A percentile compares a stretch with the other conserved stretches of the same genome.
Conservation (phyloP, 2,329 filamentous ascomycete genomes). For the Xylariales sp. region DNA sequence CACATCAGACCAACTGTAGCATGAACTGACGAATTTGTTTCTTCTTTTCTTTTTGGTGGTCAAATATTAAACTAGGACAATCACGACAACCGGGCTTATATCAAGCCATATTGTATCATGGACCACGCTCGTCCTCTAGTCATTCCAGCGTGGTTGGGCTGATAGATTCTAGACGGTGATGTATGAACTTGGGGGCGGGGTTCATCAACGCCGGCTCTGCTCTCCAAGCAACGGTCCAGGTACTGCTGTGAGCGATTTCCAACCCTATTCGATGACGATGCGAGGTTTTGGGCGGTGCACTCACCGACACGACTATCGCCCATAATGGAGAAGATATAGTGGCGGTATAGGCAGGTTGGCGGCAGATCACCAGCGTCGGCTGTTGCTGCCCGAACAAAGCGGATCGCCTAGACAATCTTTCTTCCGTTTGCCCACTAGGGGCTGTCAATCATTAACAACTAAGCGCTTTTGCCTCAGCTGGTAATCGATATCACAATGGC, state of each 20-base stretch:
- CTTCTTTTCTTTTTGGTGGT: no score
- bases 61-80: no score
- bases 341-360: background rate
- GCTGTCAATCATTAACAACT: conserved; percentile 17
- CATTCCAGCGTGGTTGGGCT: background rate
- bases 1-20: no score
- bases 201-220: background rate
- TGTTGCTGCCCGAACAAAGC: conserved; percentile 36
- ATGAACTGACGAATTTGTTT: no score
- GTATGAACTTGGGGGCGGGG: background rate
- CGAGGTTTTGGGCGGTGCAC: background rate
- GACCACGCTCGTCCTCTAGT: no score
- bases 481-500: no score
- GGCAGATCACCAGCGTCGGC: conserved; percentile 27
- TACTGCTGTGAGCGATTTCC: background rate
- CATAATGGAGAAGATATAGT: background rate
- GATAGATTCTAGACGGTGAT: background rate
- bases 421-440: conserved; percentile 18
- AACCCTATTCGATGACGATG: background rate
- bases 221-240: background rate
- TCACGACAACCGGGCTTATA: no score
- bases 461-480: conserved; percentile 20
- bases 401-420: conserved; percentile 17
- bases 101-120: no score
- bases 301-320: no score